phyloP scores from a whole-genome alignment of 2,329 filamentous ascomycete species.

The Aspergillus luchuensis region DNA sequence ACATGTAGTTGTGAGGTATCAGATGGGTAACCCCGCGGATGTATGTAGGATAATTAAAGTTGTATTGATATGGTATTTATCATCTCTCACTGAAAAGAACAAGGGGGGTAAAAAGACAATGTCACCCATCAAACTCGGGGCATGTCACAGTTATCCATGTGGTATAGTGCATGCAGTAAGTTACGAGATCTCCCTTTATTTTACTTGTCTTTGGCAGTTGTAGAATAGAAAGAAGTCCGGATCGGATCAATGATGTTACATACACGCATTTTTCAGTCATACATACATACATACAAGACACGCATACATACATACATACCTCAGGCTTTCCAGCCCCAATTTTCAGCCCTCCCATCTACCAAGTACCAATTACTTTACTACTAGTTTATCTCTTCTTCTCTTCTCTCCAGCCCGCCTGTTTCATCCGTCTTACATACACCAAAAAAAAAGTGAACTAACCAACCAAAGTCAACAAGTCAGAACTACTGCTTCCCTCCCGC shows the following conservation, averaged over 20 bases:
- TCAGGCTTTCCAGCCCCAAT: neutral
- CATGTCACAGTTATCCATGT: too few species aligned
- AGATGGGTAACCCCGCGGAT: neutral
- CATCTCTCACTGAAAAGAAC: too few species aligned
- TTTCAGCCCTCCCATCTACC: neutral
- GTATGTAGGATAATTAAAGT: too few species aligned
- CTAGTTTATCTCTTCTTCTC: too few species aligned
- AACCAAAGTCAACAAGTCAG: too few species aligned
- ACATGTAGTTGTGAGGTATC: neutral
- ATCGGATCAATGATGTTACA: neutral
- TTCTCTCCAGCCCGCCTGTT: neutral
- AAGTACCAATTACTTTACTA: too few species aligned
- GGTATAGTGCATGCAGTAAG: too few species aligned
- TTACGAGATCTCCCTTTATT: too few species aligned
- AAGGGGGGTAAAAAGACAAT: too few species aligned
- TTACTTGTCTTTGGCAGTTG: too few species aligned
- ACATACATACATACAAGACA: neutral
- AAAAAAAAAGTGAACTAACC: neutral
- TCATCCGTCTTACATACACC: constrained; percentile 1
- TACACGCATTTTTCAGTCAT: neutral
- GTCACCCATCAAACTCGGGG: too few species aligned
- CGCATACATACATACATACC: neutral
- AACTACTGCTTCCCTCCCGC: neutral
- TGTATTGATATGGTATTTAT: too few species aligned
- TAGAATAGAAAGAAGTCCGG: neutral